Conservation (phyloP, 345 rosid genomes). For the Kandelia obovata region DNA sequence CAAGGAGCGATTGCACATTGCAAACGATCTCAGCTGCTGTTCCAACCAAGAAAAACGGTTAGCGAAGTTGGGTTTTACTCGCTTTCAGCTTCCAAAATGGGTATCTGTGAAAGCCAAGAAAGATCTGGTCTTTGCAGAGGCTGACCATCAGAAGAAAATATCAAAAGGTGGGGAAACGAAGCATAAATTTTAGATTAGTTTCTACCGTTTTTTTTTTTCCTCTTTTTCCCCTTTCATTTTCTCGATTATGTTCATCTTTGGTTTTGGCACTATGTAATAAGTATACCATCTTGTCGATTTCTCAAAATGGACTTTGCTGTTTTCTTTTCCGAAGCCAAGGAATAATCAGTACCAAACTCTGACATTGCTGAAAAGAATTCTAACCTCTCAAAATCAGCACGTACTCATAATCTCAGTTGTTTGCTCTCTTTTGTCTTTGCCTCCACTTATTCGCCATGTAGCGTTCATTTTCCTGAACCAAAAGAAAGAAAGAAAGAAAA, state of each 20-base stretch:
- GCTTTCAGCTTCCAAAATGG: conserved; percentile 44
- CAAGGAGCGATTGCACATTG: conserved; percentile 95
- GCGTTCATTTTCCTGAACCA: too few relatives aligned
- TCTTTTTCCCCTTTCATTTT: not conserved
- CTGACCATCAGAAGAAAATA: conserved; percentile 19
- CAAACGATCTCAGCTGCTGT: conserved; percentile 58
- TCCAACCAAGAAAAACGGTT: conserved; percentile 39
- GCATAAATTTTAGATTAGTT: conserved; percentile 10
- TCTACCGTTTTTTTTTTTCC: conserved; percentile 16
- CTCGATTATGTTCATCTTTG: conserved; percentile 9
- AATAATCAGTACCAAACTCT: not conserved
- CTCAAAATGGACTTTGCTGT: conserved; percentile 1
- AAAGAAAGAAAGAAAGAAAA: too few relatives aligned
- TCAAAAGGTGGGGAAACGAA: not conserved
- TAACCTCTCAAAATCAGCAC: not conserved
- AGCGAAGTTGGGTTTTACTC: conserved; percentile 54
- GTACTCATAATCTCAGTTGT: not conserved
- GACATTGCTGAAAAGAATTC: not conserved
- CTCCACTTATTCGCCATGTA: too few relatives aligned
- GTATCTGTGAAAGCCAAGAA: conserved; percentile 51
- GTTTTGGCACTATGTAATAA: too few relatives aligned
- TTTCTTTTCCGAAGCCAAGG: not conserved
- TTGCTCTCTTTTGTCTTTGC: not conserved
- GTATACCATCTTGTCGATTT: conserved; percentile 13
- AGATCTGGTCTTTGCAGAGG: conserved; percentile 53